Evolutionary conservation across 176 grass and related monocot genomes (phyloP), one percentile per base, ranked within the genome.

Genomic region (Phoenix roebelenii): DNA sequence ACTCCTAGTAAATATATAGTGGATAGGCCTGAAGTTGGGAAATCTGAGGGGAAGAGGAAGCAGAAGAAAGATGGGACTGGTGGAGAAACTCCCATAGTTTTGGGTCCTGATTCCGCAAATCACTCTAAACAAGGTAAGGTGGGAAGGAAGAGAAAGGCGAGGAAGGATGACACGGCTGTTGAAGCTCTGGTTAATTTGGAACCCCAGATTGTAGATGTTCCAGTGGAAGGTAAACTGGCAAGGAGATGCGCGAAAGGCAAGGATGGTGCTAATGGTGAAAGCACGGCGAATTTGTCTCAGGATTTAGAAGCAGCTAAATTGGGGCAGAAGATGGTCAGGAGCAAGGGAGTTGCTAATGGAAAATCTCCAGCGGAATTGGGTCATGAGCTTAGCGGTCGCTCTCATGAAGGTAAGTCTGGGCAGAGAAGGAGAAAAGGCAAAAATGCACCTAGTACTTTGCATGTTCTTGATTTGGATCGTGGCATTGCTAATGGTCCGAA

Each of bases 351-450:
- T 22, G 23, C 4, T 22, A 60, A 71, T 60, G 39, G 44, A 16
- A 25, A 71, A 60, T 60, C 20, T 5, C 26, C 57, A 59, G 56
- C 16, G 0, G 39, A 51, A 16, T 18, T 50, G 5, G 55, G 9
- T 14, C 57, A 20, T 71, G 4, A 29, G 25, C 54, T 25, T 50
- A 28, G 22, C 51, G 23, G 15, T 16, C 4, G 23, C 49, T 48
- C 55, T 44, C 25, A 35, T 55, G 70, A 63, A 39, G 25, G 16
- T 48, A 70, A 59, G 49, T 59, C 55, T 70, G 12, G 15, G 54
- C 54, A 16, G 19, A 68, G 51, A 48, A 60, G 26, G 57, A 60
- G 68, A 16, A 71, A 60, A 17, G 9, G 15, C 5, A n/a, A 24
- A 52, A 18, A 39, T 15, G 23, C 9, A 39, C 65, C 18, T 55